Base-by-base conservation (phyloP, 768 basidiomycete genomes). In the Amanita pseudoporphyria region DNA sequence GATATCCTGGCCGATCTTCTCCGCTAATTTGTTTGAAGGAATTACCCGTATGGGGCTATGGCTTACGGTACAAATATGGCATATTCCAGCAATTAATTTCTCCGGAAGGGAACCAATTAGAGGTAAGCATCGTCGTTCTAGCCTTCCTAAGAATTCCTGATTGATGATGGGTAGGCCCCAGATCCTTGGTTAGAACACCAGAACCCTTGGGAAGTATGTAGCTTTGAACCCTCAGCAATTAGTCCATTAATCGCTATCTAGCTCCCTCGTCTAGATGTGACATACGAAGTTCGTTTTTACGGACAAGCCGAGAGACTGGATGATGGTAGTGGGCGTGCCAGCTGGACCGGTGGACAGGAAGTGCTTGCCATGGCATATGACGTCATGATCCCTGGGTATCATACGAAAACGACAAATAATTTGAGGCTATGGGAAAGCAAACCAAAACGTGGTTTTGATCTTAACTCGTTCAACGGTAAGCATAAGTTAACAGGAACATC, bases 21-120 rank as follows among this genome's bases (percentile, higher is more conserved):
- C 13, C 21, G 4, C 41, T 46, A 40, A 24, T 13, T 9, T n/a
- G 24, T 16, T 54, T 40, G 16, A 61, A 77, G 60, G 84, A 94
- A 64, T 76, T 97, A 3, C 95, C 95, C 0, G 78, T 90, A 19
- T 97, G 93, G 92, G 95, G 95, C 39, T 97, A 97, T 58, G 93
- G 93, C 37, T 67, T 96, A 51, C 71, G 93, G 38, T 95, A 92
- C 76, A 82, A 89, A 63, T 94, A 92, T 58, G 93, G 93, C 48
- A 96, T 98, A 70, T 98, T 99, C 78, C 86, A 93, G 67, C 84
- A 89, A 67, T 77, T 92, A 53, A 90, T 97, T 62, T 84, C 81
- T 13, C 84, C 84, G 1, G 81, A 86, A 50, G 89, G 89, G 10
- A 73, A 84, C 39, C 89, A 91, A 60, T 79, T 90, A 2, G 88